phyloP scores from a whole-genome alignment of 257 asterid genomes.

The Gardenia jasminoides region DNA sequence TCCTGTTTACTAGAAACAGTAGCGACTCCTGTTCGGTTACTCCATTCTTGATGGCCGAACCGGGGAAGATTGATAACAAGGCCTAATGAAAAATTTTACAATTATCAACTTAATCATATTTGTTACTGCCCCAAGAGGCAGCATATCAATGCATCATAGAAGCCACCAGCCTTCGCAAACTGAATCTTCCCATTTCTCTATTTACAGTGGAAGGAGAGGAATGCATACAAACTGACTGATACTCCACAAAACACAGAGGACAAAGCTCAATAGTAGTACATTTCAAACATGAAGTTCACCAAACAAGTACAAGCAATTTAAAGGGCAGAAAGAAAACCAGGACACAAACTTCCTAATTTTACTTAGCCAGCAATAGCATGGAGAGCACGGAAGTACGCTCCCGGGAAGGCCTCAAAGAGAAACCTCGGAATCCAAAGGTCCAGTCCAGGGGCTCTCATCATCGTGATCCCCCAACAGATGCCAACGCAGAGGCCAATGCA shows the following conservation, averaged over 20 bases:
- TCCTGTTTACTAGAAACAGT: not conserved
- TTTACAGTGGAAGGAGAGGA: not conserved
- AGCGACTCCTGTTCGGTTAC: not conserved
- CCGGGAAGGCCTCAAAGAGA: conserved; percentile 31
- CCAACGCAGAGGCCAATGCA: too few species aligned
- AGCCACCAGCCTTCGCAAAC: not conserved
- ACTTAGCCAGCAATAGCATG: not conserved
- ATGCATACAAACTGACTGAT: not conserved
- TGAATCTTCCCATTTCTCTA: too few species aligned
- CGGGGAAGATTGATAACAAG: not conserved
- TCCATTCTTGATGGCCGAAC: not conserved
- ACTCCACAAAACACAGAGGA: not conserved
- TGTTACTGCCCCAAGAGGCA: not conserved
- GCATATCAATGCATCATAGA: not conserved
- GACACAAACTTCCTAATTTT: not conserved
- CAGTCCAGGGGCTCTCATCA: conserved; percentile 49
- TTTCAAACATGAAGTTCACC: not conserved
- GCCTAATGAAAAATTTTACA: not conserved
- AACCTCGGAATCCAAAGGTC: conserved; percentile 26
- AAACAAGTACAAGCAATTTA: not conserved
- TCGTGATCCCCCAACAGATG: conserved; percentile 2
- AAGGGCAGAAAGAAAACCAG: too few species aligned
- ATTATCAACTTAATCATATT: not conserved
- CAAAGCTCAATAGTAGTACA: too few species aligned
- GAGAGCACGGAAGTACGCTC: conserved; percentile 30